Evolutionary conservation across 1,284 basidiomycete genomes (phyloP), one percentile per base, ranked within the genome.

Genomic region (Trametes polyzona): DNA sequence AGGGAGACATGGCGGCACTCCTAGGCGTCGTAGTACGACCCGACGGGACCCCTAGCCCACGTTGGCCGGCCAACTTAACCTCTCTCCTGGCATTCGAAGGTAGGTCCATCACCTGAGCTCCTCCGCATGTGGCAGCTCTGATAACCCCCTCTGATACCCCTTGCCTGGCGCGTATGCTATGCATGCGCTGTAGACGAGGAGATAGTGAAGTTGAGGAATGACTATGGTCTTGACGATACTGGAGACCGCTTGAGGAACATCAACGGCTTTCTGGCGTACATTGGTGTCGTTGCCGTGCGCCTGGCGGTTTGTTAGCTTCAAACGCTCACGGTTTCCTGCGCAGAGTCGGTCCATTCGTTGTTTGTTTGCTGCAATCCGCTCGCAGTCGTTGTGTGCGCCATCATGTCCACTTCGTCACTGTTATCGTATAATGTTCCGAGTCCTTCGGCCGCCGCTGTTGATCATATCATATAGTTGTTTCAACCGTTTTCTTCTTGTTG

Each of bases 261-360:
- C 42, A 82, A 80, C 55, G 69, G 74, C n/a, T 84, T 86, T 65
- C 74, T 86, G 71, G 69, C 73, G 27, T 78, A 82, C 64, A 80
- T 84, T 54, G 83, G 83, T 81, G 57, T 65, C 74, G 67, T 42
- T 47, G 27, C 39, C 32, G 37, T 27, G 27, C 46, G 24, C 40
- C 16, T 26, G 16, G 19, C 46, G 17, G 4, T n/a, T 7, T 11
- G 39, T 43, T 11, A n/a, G n/a, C n/a, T n/a, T n/a, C n/a, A n/a
- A n/a, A n/a, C n/a, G n/a, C n/a, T n/a, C n/a, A n/a, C n/a, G n/a
- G n/a, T n/a, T n/a, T n/a, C n/a, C n/a, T n/a, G n/a, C n/a, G n/a
- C n/a, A n/a, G n/a, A n/a, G n/a, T n/a, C n/a, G n/a, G n/a, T n/a
- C n/a, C n/a, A n/a, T n/a, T n/a, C n/a, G n/a, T n/a, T n/a, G n/a